Base-by-base conservation (phyloP, 2,329 filamentous ascomycete genomes). In the Penicillium sp. region DNA sequence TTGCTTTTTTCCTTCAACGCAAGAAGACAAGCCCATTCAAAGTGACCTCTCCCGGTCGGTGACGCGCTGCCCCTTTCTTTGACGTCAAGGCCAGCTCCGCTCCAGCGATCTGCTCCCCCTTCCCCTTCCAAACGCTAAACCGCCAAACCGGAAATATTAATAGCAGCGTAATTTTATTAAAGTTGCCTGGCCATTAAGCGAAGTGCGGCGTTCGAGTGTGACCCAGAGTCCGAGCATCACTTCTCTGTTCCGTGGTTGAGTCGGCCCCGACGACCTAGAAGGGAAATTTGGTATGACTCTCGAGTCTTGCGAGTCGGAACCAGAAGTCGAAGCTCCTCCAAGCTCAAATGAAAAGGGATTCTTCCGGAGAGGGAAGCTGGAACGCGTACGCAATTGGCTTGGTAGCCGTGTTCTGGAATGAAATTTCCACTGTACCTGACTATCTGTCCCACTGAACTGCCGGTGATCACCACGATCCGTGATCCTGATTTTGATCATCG, bases 381-480 rank as follows among this genome's bases (percentile, higher is more conserved):
- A 54, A 41, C 54, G 53, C 47, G 53, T 38, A 23, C 35, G 53
- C 53, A 46, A 46, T 38, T 56, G 53, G 30, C 29, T 29, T 56
- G 41, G 7, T 51, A 7, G 15, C 26, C 26, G 17, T 29, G 23
- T 56, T 56, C 53, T 45, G 41, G 35, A 41, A 41, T 41, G 35
- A 13, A 46, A 23, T 46, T 61, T 7, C 52, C 51, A 51, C 52
- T 54, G 44, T 50, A 35, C 51, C 51, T 54, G 51, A 54, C 31
- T 54, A 44, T 11, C 26, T 19, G 30, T 44, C 19, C 51, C 35
- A 44, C 51, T 54, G 44, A 35, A 44, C 35, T 31, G 30, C 26
- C 9, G 35, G 56, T 51, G 56, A 58, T 58, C 56, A 58, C 45
- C 47, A 23, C 56, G 35, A 58, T 52, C 56, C 26, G 56, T 58